Evolutionary conservation across 1,284 basidiomycete genomes (phyloP).

Genomic region (Phellopilus nigrolimitatus): DNA sequence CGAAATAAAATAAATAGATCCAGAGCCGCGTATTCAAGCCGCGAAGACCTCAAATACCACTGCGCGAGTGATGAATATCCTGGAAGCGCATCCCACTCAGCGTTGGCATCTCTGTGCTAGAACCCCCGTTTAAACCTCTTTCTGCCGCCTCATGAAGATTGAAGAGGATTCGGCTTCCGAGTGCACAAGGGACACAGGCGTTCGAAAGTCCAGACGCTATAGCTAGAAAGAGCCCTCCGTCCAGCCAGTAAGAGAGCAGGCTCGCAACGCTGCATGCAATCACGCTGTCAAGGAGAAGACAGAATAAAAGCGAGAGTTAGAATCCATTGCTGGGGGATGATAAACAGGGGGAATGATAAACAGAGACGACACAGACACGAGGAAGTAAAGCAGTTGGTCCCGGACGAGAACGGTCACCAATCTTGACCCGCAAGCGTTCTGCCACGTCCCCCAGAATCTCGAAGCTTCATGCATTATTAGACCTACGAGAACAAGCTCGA

Average conservation of each 20-base stretch:
- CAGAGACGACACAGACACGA: conserved; percentile 13
- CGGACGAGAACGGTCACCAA: conserved; percentile 5
- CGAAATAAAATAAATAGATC: too few relatives aligned
- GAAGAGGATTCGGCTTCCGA: conserved; percentile 13
- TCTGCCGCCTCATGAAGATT: conserved; percentile 8
- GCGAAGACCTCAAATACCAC: too few relatives aligned
- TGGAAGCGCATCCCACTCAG: conserved; percentile 5
- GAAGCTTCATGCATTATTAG: conserved; percentile 3
- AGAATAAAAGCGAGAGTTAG: neutral
- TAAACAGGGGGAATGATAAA: neutral
- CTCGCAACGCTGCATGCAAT: conserved; percentile 11
- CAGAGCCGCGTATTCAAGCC: too few relatives aligned
- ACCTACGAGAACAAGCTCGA: conserved; percentile 4
- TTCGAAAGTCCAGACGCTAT: conserved; percentile 7
- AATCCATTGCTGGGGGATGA: too few relatives aligned
- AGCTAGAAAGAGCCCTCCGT: neutral
- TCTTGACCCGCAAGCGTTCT: neutral
- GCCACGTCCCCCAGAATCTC: conserved; percentile 1
- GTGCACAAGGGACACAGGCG: conserved; percentile 4
- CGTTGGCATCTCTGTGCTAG: neutral
- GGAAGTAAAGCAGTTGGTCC: conserved; percentile 13
- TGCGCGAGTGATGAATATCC: too few relatives aligned
- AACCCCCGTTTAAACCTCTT: neutral
- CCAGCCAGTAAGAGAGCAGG: conserved; percentile 10
- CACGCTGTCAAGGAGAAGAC: neutral